Evolutionary conservation across 805 yeast species (phyloP), one percentile per base, ranked within the genome.

Genomic region (Priceomyces medius): DNA sequence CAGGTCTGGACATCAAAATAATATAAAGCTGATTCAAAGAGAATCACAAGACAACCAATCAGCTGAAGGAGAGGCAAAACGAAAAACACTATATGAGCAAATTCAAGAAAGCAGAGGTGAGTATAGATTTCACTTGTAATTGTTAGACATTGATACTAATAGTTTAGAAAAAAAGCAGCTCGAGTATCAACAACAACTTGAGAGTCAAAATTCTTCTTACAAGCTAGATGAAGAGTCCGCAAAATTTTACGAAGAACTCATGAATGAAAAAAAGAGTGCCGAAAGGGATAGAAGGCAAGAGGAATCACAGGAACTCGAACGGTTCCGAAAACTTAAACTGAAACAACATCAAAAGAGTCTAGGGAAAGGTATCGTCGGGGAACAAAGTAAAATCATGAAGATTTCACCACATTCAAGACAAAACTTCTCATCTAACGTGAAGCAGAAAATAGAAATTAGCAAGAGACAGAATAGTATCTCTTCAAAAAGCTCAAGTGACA

Each of bases 21-120:
- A 26, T 4, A 26, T 8, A 26, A 14, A 9, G 21, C 20, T 7
- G 35, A 20, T 13, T 14, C 12, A 31, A 2, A 43, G 36, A 20
- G 36, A 28, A 8, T 33, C 32, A 6, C 19, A 20, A 19, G 40
- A 42, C 13, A 40, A 18, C 13, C 36, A 29, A n/a, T 24, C 18
- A 19, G n/a, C 16, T 10, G 32, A 35, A 7, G 53, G 49, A 10
- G 50, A 46, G 14, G 45, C 49, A 6, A 61, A 58, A 34, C 53
- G 77, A 18, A 70, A 69, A 50, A 59, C 74, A 3, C 51, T 74
- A 10, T 62, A 60, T 12, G 71, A 72, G 17, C 79, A 74, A 50
- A 48, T 73, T 19, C 55, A 59, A 24, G 74, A 68, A 35, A 60
- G 66, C 38, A 58, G 66, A 55, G 64, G 71, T 64, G 56, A 19